Conservation (phyloP, 2,329 filamentous ascomycete genomes). For the Trichoderma oligosporum region DNA sequence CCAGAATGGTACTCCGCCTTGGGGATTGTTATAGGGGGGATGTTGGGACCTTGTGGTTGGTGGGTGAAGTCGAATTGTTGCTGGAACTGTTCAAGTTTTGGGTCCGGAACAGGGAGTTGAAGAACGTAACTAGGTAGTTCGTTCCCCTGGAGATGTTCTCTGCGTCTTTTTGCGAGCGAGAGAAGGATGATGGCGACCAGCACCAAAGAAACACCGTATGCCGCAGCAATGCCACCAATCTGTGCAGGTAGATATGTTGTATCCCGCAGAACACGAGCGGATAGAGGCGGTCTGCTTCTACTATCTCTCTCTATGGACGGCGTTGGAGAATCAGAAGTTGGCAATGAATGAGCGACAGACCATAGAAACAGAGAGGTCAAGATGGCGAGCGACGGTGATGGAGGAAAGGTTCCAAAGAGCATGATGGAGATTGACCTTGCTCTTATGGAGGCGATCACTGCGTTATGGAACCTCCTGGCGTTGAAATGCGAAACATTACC, state of each 20-base stretch:
- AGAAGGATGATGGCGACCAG: slow-evolving; percentile 66
- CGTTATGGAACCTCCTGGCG: slow-evolving; percentile 43
- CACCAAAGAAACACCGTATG: slow-evolving; percentile 75
- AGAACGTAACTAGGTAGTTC: slow-evolving; percentile 46
- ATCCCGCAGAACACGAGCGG: slow-evolving; percentile 57
- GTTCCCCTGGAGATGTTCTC: slow-evolving; percentile 49
- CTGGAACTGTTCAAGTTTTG: slow-evolving; percentile 5
- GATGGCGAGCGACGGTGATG: slow-evolving; percentile 28
- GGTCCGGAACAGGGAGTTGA: slow-evolving; percentile 1
- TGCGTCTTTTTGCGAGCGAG: slow-evolving; percentile 53
- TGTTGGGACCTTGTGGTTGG: slow-evolving; percentile 39
- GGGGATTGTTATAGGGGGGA: slow-evolving; percentile 48
- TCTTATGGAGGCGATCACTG: slow-evolving; percentile 34
- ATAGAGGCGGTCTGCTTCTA: slow-evolving; percentile 55
- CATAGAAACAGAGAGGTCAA: slow-evolving; percentile 29
- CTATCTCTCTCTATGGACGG: slow-evolving; percentile 26
- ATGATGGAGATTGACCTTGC: slow-evolving; percentile 38
- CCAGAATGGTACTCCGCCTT: slow-evolving; percentile 31
- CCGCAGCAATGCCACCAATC: slow-evolving; percentile 76
- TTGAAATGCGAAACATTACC: slow-evolving; percentile 48
- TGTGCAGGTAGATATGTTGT: slow-evolving; percentile 69
- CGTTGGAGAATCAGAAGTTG: slow-evolving; percentile 27
- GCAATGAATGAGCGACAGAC: slow-evolving; percentile 30
- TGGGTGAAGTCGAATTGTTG: slow-evolving; percentile 20
- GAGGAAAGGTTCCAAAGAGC: slow-evolving; percentile 33